Conservation (phyloP, 208 protist genomes). For the Trypanosomatidae sp. region DNA sequence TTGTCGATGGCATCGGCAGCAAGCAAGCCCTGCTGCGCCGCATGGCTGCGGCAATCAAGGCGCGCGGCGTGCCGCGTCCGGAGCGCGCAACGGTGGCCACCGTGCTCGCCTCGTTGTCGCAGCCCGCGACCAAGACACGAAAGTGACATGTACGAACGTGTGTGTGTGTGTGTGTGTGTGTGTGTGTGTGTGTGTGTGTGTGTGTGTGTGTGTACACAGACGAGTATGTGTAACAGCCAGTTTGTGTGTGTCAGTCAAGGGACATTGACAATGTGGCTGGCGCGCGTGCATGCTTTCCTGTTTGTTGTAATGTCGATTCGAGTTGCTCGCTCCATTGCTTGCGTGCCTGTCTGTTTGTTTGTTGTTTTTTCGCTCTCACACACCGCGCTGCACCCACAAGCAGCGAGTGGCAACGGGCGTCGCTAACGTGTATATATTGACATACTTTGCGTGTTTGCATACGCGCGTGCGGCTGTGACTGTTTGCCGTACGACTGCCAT, state of each 20-base stretch:
- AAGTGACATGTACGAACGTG: too few relatives aligned
- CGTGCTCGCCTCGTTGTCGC: constrained; percentile 19
- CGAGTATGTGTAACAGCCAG: too few relatives aligned
- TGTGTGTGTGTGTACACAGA: too few relatives aligned
- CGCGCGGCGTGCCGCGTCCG: constrained; percentile 16
- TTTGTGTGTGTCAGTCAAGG: too few relatives aligned
- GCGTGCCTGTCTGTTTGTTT: too few relatives aligned
- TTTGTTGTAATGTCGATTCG: too few relatives aligned
- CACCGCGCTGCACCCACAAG: not conserved
- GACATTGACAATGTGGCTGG: too few relatives aligned
- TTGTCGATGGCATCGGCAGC: constrained; percentile 35
- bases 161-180: too few relatives aligned
- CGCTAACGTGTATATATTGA: not conserved
- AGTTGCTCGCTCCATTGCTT: too few relatives aligned
- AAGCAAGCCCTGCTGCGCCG: constrained; percentile 69
- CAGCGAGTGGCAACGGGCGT: not conserved
- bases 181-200: too few relatives aligned
- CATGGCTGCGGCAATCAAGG: constrained; percentile 58
- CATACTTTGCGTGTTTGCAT: not conserved
- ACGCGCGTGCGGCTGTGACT: not conserved
- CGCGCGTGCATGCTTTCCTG: too few relatives aligned
- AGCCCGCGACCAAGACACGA: too few relatives aligned
- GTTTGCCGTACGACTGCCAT: constrained; percentile 3
- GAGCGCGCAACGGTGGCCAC: constrained; percentile 16
- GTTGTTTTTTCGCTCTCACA: not conserved